Evolutionary conservation across 2,329 filamentous ascomycete species (phyloP).

Genomic region (Venturia asperata): DNA sequence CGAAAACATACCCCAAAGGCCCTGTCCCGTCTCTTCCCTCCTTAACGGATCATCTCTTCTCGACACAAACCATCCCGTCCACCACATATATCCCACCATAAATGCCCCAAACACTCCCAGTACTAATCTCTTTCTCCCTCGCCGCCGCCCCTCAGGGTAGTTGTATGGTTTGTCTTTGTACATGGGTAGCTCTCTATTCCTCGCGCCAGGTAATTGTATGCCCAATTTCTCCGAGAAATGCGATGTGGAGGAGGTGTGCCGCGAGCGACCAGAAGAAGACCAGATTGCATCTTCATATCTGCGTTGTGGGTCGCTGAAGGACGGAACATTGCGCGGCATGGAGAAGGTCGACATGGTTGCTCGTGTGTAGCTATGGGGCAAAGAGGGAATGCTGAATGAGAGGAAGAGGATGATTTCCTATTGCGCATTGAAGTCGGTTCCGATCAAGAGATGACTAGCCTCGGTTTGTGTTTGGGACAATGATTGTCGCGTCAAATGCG

Average conservation of each 20-base stretch:
- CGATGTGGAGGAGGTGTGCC: slow-evolving; percentile 35
- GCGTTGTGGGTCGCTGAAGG: slow-evolving; percentile 37
- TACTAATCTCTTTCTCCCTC: slow-evolving; percentile 58
- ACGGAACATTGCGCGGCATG: slow-evolving; percentile 37
- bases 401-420: background rate
- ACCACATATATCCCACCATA: slow-evolving; percentile 58
- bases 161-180: slow-evolving; percentile 98
- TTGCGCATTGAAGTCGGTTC: background rate
- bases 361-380: background rate
- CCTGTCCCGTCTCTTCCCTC: slow-evolving; percentile 9
- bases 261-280: slow-evolving; percentile 28
- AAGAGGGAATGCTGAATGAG: background rate
- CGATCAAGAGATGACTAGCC: background rate
- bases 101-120: slow-evolving; percentile 47
- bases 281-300: slow-evolving; percentile 36
- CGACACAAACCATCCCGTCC: slow-evolving; percentile 54
- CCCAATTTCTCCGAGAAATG: slow-evolving; percentile 22
- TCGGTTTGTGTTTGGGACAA: background rate
- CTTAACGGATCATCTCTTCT: slow-evolving; percentile 21
- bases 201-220: slow-evolving; percentile 30
- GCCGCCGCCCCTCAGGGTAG: slow-evolving; percentile 52
- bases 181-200: slow-evolving; percentile 63
- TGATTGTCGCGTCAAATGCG: background rate
- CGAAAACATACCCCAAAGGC: slow-evolving; percentile 27
- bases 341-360: slow-evolving; percentile 36